Evolutionary conservation across 345 rosid genomes (phyloP), one percentile per base, ranked within the genome.

Genomic region (Arabidopsis suecica): DNA sequence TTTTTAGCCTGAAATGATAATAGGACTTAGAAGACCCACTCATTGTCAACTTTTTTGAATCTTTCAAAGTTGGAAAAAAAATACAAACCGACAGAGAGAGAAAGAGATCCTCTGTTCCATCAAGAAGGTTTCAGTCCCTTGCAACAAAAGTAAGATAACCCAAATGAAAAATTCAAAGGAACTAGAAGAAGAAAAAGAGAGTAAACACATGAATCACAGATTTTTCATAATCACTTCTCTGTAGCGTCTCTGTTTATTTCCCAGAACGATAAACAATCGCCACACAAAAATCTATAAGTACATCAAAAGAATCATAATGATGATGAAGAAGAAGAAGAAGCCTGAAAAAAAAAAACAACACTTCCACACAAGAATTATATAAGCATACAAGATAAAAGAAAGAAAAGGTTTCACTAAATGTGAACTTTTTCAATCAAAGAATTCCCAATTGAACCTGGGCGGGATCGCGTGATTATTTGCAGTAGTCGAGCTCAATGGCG

Each of bases 381-480:
- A 75, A 72, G 61, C 74, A 76, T 60, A 68, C 45, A 60, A 50
- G 74, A 66, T 65, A 61, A 9, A 55, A 55, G 60, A 32, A n/a
- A 12, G 30, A 72, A 61, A 50, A 16, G 16, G 38, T 60, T 38
- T 76, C 62, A 60, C 67, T 23, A 57, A 63, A 62, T 49, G 70
- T 34, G 65, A 69, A 57, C 5, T 59, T 33, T 37, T 68, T 83
- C 80, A 89, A 73, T 89, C 93, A 70, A 89, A 87, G 81, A 89
- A 84, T 84, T 96, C 99, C 99, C 99, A 96, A 9, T 87, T 85
- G 82, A 96, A 93, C 81, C 86, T 87, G 0, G 91, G 91, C 11
- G 84, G 91, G 41, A 74, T 81, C 18, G 82, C 59, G 38, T 79
- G 61, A 68, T 75, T 81, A 66, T 77, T 56, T 20, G 80, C 72